Evolutionary conservation across 75 land plant species (phyloP).

Genomic region (Chamaecyparis obtusa): DNA sequence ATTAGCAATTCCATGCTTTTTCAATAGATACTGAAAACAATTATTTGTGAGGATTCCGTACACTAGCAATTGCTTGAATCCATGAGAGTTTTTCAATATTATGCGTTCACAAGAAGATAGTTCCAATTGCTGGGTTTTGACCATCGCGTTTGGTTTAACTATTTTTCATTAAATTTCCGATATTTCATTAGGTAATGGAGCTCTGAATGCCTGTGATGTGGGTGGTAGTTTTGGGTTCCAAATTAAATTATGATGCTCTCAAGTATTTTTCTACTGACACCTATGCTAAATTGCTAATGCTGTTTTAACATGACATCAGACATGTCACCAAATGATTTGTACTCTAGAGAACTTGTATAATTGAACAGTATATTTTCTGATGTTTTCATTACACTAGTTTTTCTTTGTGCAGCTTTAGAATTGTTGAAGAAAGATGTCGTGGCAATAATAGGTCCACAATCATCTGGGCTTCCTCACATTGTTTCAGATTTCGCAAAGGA

Average conservation of each 20-base stretch:
- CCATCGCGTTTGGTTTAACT: background rate
- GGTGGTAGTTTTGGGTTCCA: background rate
- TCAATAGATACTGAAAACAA: background rate
- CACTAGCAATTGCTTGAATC: background rate
- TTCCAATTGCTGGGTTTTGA: background rate
- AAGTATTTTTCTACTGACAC: background rate
- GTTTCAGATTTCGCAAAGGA: constrained; percentile 52
- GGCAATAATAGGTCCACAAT: constrained; percentile 57
- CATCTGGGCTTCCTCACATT: constrained; percentile 47
- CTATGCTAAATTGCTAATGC: constrained; percentile 4
- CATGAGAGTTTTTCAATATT: background rate
- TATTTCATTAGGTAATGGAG: constrained; percentile 32
- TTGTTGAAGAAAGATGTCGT: constrained; percentile 40
- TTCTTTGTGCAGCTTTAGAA: constrained; percentile 40
- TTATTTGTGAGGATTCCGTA: background rate
- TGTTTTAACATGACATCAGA: constrained; percentile 19
- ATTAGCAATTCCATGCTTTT: constrained; percentile 1
- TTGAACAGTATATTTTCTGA: background rate
- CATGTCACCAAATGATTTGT: background rate
- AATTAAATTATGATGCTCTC: background rate
- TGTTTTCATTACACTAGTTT: background rate
- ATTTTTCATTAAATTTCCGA: background rate
- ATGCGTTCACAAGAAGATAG: background rate
- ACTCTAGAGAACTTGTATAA: background rate
- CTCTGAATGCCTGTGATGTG: background rate